Conservation (phyloP, 306 rosid genomes). For the Cucurbita argyrosperma region DNA sequence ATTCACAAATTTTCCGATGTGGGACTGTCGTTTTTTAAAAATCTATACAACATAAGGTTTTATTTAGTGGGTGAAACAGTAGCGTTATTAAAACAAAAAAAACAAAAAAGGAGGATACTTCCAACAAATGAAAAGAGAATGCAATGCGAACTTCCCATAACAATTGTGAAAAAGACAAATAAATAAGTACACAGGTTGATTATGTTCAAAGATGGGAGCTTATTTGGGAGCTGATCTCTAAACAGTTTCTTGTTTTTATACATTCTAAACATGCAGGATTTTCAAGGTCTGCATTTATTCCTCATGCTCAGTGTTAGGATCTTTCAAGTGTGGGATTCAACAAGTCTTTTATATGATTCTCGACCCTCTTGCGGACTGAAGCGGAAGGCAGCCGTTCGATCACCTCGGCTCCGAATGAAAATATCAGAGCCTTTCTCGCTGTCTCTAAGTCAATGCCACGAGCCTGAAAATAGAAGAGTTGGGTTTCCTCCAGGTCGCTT, state of each 20-base stretch:
- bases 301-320: conserved; percentile 4
- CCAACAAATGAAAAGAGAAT: not conserved
- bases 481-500: conserved; percentile 80
- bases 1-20: not conserved
- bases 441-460: conserved; percentile 63
- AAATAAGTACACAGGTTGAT: not conserved
- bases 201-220: not conserved
- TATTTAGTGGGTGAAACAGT: not conserved
- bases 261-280: not conserved
- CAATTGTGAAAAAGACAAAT: not conserved
- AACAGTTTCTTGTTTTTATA: not conserved
- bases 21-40: not conserved
- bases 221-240: not conserved
- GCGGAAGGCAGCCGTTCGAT: conserved; percentile 48
- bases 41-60: not conserved
- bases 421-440: conserved; percentile 68
- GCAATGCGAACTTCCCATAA: not conserved
- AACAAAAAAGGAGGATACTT: too few species aligned
- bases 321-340: conserved; percentile 31
- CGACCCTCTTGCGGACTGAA: conserved; percentile 41
- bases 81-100: not conserved
- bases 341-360: conserved; percentile 37
- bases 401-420: conserved; percentile 81
- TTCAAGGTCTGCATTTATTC: not conserved
- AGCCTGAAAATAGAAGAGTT: conserved; percentile 68